phyloP scores from a whole-genome alignment of 495 filamentous ascomycete genomes.

The Amniculicola lignicola region DNA sequence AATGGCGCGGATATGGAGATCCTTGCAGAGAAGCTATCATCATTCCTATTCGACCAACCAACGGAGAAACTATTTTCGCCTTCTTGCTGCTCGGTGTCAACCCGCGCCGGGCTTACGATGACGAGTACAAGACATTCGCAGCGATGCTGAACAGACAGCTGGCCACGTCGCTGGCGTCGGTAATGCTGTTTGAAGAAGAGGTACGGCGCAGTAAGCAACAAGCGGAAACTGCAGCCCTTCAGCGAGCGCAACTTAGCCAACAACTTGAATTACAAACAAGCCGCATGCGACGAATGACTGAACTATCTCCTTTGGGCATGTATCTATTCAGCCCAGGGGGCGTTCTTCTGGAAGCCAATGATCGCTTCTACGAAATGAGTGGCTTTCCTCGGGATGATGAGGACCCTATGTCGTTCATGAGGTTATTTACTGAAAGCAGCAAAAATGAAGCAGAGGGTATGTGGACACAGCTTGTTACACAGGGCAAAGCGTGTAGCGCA shows the following conservation, averaged over 20 bases:
- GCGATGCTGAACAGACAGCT: conserved; percentile 26
- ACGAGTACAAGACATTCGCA: conserved; percentile 37
- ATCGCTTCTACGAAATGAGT: conserved; percentile 36
- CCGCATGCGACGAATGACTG: conserved; percentile 26
- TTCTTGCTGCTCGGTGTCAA: conserved; percentile 49
- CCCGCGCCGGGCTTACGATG: conserved; percentile 45
- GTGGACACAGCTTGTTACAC: conserved; percentile 26
- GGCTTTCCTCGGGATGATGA: conserved; percentile 35
- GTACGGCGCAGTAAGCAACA: conserved; percentile 15
- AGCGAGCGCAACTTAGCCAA: conserved; percentile 21
- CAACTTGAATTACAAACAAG: conserved; percentile 23
- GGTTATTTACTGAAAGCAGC: conserved; percentile 23
- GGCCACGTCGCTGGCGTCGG: conserved; percentile 31
- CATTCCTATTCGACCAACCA: conserved; percentile 39
- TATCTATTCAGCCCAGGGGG: conserved; percentile 26
- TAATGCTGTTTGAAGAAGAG: conserved; percentile 33
- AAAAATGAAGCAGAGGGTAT: conserved; percentile 10
- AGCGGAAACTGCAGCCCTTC: conserved; percentile 16
- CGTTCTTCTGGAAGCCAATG: conserved; percentile 19
- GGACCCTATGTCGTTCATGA: not conserved
- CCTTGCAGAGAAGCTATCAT: conserved; percentile 39
- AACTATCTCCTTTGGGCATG: conserved; percentile 27
- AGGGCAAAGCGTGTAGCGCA: conserved; percentile 15
- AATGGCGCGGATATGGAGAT: conserved; percentile 42
- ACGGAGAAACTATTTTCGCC: conserved; percentile 41